phyloP scores from a whole-genome alignment of 1,284 basidiomycete genomes.

The Meripilus lineatus region DNA sequence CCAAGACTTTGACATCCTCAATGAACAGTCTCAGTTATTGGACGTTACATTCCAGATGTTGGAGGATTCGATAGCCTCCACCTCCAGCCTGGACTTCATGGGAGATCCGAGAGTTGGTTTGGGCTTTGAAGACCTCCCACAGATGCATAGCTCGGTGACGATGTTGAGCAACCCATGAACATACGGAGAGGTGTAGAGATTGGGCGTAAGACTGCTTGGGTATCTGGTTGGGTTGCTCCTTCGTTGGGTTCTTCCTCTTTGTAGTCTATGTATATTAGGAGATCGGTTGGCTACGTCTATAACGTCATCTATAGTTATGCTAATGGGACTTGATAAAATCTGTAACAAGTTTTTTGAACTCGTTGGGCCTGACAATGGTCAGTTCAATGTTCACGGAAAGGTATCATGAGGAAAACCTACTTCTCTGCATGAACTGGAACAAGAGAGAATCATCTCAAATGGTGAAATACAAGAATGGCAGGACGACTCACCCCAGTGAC shows the following conservation, averaged over 20 bases:
- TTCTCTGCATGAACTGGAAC: constrained; percentile 53
- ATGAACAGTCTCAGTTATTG: no score
- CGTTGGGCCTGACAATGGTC: constrained; percentile 34
- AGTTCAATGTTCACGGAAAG: constrained; percentile 7
- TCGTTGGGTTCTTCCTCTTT: no score
- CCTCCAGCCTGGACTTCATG: no score
- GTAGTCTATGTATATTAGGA: background rate
- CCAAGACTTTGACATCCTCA: no score
- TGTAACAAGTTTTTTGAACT: constrained; percentile 39
- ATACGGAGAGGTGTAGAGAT: no score
- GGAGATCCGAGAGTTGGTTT: no score
- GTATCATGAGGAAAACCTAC: constrained; percentile 28
- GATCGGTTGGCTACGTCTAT: background rate
- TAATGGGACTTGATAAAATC: constrained; percentile 29
- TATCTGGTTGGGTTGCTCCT: no score
- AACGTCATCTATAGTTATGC: background rate
- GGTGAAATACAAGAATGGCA: constrained; percentile 5
- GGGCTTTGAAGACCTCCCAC: no score
- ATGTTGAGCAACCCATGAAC: no score
- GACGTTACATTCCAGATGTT: no score
- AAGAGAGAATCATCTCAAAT: background rate
- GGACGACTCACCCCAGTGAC: constrained; percentile 60
- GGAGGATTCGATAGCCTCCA: no score
- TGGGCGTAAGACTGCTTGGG: background rate
- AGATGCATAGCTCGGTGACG: no score